Evolutionary conservation across 441 rosid species (phyloP).

Genomic region (Bocquillonia castaneifolia): DNA sequence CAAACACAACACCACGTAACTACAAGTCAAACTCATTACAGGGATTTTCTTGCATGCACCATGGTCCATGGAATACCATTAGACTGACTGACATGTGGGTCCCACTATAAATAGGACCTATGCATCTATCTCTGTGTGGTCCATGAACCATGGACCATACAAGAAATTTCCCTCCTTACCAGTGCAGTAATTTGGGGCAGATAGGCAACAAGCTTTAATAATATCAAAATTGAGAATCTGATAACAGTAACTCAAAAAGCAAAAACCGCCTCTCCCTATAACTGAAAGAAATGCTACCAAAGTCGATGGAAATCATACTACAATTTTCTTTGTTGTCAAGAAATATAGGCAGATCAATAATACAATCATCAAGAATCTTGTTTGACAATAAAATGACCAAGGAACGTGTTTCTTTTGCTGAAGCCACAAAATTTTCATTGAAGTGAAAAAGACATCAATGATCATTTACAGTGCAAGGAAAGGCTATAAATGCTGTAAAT

Average conservation of each 20-base stretch:
- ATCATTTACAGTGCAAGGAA: constrained; percentile 13
- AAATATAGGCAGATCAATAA: constrained; percentile 1
- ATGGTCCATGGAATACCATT: too few species aligned
- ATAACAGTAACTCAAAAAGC: constrained; percentile 2
- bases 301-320: constrained; percentile 1
- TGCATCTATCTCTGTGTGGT: too few species aligned
- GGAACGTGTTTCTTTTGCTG: constrained; percentile 9
- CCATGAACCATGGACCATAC: too few species aligned
- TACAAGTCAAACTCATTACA: too few species aligned
- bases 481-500: constrained; percentile 10
- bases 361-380: not conserved
- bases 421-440: constrained; percentile 14
- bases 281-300: not conserved
- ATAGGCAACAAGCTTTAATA: not conserved
- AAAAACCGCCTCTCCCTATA: too few species aligned
- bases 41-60: too few species aligned
- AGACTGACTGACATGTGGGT: too few species aligned
- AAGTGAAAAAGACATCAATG: constrained; percentile 10
- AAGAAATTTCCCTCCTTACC: not conserved
- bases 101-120: too few species aligned
- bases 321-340: not conserved
- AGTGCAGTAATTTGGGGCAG: not conserved
- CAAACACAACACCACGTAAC: not conserved
- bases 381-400: too few species aligned
- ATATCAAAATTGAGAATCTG: not conserved